Evolutionary conservation across 2,329 filamentous ascomycete species (phyloP).

Genomic region (Rachicladosporium sp.): DNA sequence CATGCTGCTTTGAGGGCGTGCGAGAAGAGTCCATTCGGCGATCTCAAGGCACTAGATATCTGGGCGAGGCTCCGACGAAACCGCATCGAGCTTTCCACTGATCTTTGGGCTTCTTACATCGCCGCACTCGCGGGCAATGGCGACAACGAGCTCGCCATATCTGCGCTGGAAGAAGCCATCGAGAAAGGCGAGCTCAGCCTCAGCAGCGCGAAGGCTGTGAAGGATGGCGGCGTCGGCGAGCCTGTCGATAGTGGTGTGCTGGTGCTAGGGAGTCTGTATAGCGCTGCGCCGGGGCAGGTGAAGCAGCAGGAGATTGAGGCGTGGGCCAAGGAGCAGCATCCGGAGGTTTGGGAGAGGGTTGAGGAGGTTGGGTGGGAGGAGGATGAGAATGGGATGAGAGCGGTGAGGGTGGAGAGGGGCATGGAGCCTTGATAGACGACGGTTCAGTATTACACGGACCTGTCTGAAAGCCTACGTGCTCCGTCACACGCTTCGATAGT

Average conservation of each 20-base stretch:
- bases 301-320: constrained; percentile 57
- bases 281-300: constrained; percentile 48
- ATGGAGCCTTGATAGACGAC: neutral
- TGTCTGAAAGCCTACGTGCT: no score
- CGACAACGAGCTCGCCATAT: constrained; percentile 54
- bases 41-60: constrained; percentile 40
- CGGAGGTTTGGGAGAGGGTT: constrained; percentile 56
- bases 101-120: constrained; percentile 65
- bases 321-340: constrained; percentile 60
- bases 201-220: no score
- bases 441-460: no score
- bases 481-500: no score
- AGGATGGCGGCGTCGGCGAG: no score
- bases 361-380: constrained; percentile 35
- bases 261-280: constrained; percentile 71
- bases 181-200: constrained; percentile 48
- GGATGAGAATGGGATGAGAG: constrained; percentile 8
- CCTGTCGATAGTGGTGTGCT: constrained; percentile 43
- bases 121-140: constrained; percentile 64
- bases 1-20: constrained; percentile 71
- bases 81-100: constrained; percentile 64
- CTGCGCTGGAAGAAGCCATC: constrained; percentile 55
- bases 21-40: constrained; percentile 44
- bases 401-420: constrained; percentile 16
- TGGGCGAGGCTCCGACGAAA: constrained; percentile 61